Percentiles rank a stretch among this genome's conserved stretches.
These are phyloP conservation scores for Phaeosphaeria sp. DNA, from an alignment of 2,329 filamentous ascomycete genomes.

Conservation along the genomic window DNA sequence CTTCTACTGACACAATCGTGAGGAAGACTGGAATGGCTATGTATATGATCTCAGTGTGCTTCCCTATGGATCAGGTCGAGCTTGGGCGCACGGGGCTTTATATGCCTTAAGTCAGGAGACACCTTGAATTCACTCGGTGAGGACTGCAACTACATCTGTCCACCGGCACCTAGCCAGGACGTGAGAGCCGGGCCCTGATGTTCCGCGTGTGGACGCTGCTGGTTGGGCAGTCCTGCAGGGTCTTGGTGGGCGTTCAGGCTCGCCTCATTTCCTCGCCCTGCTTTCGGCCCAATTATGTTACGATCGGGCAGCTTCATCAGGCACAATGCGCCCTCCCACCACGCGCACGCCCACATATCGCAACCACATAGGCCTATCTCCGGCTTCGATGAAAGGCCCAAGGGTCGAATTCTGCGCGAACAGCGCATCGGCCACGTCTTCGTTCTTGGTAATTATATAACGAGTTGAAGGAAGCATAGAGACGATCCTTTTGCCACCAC, in stretches of 20 bases:
- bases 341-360: slow-evolving; percentile 11
- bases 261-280: slow-evolving; percentile 38
- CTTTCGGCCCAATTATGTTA: slow-evolving; percentile 28
- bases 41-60: slow-evolving; percentile 7
- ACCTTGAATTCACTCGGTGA: slow-evolving; percentile 5
- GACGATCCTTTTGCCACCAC: slow-evolving; percentile 37
- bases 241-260: slow-evolving; percentile 26
- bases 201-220: slow-evolving; percentile 13
- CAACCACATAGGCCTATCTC: neutral
- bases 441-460: slow-evolving; percentile 4
- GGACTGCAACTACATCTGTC: slow-evolving; percentile 10
- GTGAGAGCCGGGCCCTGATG: slow-evolving; percentile 6
- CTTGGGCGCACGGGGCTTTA: slow-evolving; percentile 31
- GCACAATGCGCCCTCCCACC: slow-evolving; percentile 13
- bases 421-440: slow-evolving; percentile 31
- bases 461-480: slow-evolving; percentile 19
- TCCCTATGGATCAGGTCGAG: slow-evolving; percentile 17
- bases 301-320: slow-evolving; percentile 9
- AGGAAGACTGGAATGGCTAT: slow-evolving; percentile 3
- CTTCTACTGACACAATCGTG: neutral
- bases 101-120: slow-evolving; percentile 19
- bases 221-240: slow-evolving; percentile 32
- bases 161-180: slow-evolving; percentile 13
- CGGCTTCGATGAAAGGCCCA: slow-evolving; percentile 10
- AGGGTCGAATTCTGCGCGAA: slow-evolving; percentile 11